Evolutionary conservation across 2,329 filamentous ascomycete species (phyloP).

Genomic region (Colletotrichum graminicola): DNA sequence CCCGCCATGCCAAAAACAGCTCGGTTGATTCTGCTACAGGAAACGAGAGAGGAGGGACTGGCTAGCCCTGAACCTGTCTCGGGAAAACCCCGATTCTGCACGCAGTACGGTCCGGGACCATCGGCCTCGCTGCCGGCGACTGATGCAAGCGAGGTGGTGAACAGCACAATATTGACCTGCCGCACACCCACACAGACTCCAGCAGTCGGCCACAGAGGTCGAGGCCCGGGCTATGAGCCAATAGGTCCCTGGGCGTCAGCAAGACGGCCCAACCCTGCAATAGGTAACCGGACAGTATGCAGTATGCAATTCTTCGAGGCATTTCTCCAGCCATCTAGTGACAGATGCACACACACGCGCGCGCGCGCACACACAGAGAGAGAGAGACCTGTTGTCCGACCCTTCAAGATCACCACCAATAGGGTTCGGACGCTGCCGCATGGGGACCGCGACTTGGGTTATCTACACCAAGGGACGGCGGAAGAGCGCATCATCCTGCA

Average conservation of each 20-base stretch:
- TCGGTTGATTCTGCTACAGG: not conserved
- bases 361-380: not conserved
- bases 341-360: no score
- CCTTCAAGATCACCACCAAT: slow-evolving; percentile 19
- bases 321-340: slow-evolving; percentile 8
- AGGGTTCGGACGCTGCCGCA: slow-evolving; percentile 4
- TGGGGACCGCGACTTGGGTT: slow-evolving; percentile 1
- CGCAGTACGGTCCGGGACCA: not conserved
- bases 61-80: not conserved
- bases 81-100: slow-evolving; percentile 6
- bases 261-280: slow-evolving; percentile 35
- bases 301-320: slow-evolving; percentile 27
- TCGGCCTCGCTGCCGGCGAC: not conserved
- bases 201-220: slow-evolving; percentile 3
- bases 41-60: not conserved
- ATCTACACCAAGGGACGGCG: not conserved
- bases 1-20: no score
- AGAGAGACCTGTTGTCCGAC: slow-evolving; percentile 14
- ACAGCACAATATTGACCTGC: not conserved
- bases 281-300: slow-evolving; percentile 16
- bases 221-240: slow-evolving; percentile 23
- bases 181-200: not conserved
- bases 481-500: slow-evolving; percentile 22
- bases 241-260: slow-evolving; percentile 28
- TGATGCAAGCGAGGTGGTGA: not conserved